These are phyloP conservation scores for Acer saccharum DNA, from an alignment of 345 rosid species.

Conservation along the genomic window DNA sequence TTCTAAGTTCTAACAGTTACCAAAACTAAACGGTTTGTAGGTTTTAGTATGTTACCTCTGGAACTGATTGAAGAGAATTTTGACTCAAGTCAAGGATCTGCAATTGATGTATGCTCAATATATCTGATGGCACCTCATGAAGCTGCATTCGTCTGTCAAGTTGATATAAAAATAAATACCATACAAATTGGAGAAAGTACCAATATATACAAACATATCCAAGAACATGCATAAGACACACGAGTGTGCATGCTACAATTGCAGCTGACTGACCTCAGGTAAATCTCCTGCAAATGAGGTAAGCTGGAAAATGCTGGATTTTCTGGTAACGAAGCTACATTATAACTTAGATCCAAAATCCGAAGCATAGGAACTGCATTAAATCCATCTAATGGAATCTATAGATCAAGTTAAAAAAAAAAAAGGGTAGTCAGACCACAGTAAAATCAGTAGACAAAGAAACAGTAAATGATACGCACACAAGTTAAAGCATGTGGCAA, in stretches of 20 bases:
- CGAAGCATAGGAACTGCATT: slow-evolving; percentile 67
- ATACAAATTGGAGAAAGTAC: background rate
- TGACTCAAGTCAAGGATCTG: slow-evolving; percentile 79
- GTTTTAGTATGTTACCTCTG: slow-evolving; percentile 46
- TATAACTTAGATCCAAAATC: slow-evolving; percentile 81
- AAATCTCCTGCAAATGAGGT: slow-evolving; percentile 77
- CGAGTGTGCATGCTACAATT: background rate
- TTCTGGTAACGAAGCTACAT: slow-evolving; percentile 52
- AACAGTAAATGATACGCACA: background rate
- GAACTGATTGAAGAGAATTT: slow-evolving; percentile 70
- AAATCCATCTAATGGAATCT: slow-evolving; percentile 84
- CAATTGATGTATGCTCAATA: slow-evolving; percentile 58
- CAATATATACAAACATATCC: background rate
- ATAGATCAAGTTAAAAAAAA: slow-evolving; percentile 20
- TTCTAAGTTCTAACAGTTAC: background rate
- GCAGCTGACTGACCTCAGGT: slow-evolving; percentile 64
- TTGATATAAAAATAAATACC: slow-evolving; percentile 21
- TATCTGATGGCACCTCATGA: slow-evolving; percentile 63
- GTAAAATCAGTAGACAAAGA: slow-evolving; percentile 3
- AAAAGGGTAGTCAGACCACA: slow-evolving; percentile 17
- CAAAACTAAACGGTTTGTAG: background rate
- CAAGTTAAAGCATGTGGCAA: background rate
- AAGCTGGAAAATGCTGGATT: slow-evolving; percentile 67
- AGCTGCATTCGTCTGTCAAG: slow-evolving; percentile 70
- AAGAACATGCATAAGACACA: background rate